These are phyloP conservation scores for Marsdenia floribunda DNA, from an alignment of 257 asterid species.

Conservation along the genomic window DNA sequence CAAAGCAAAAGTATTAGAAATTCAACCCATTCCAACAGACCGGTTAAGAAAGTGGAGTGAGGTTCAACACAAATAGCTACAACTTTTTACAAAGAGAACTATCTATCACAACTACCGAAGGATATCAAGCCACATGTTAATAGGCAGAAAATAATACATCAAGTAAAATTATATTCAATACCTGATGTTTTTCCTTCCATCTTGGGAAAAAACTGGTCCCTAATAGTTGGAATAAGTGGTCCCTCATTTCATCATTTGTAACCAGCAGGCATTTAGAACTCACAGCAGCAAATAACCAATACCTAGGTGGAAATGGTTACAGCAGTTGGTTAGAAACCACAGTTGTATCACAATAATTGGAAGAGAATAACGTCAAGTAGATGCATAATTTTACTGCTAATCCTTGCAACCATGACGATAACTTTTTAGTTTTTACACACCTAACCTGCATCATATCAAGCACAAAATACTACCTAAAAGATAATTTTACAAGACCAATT, in stretches of 20 bases:
- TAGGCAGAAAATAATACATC: not conserved
- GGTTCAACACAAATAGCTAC: not conserved
- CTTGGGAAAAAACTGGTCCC: conserved; percentile 86
- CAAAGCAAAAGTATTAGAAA: not conserved
- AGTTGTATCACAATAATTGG: not conserved
- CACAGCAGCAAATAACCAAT: conserved; percentile 97
- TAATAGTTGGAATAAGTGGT: conserved; percentile 81
- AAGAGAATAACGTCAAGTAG: not conserved
- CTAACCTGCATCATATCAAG: not conserved
- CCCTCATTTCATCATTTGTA: conserved; percentile 99
- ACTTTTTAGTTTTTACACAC: not conserved
- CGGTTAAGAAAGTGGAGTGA: not conserved
- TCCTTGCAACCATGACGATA: not conserved
- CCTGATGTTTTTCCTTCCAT: conserved; percentile 99
- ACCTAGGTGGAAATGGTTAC: conserved; percentile 39
- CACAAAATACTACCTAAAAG: not conserved
- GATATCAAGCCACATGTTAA: not conserved
- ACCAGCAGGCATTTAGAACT: conserved; percentile 78
- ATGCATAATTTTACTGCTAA: not conserved
- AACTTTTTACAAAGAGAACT: not conserved
- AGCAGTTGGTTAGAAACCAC: not conserved
- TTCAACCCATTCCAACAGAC: not conserved
- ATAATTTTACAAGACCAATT: not conserved
- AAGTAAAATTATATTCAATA: conserved; percentile 13
- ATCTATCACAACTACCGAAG: too few species aligned